Base-by-base conservation (phyloP, 768 basidiomycete genomes). In the Lactarius sanguifluus region DNA sequence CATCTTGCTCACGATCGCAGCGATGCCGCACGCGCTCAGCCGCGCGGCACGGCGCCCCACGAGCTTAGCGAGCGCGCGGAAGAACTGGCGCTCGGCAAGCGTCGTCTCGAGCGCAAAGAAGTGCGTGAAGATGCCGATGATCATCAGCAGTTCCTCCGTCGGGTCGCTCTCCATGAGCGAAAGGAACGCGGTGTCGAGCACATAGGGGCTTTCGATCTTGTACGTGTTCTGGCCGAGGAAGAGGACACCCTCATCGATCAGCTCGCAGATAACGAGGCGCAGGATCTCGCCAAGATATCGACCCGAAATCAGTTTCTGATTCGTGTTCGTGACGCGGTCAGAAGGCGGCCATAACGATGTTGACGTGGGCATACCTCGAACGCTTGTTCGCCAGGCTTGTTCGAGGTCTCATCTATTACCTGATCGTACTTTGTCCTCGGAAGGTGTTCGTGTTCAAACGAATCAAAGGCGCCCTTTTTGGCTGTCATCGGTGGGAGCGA, bases 181-280 rank as follows among this genome's bases (percentile, higher is more conserved):
- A 68, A 99, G 80, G 82, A 98, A 98, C 1, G 96, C 96, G 2
- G 97, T 99, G 76, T 99, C 96, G 72, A 99, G 88, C 34, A 85
- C 88, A 75, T 95, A 95, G 23, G 94, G 86, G 70, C 85, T 92
- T 78, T 98, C 96, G 45, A 99, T 86, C 81, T 98, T 98, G 85
- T 98, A 98, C 1, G 96, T 97, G 76, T 96, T 94, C 78, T 99
- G 96, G 30, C 97, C 96, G 36, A 97, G 85, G 87, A 99, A 99
- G 61, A 99, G 85, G 23, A 96, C 91, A 77, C 96, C 97, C 71
- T 95, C 91, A 74, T 97, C 96, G 74, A 97, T 94, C 58, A 99
- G 87, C 76, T 99, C 96, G 74, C 89, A 92, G 66, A 99, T 85
- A 71, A 98, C 89, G 34, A 98, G 81, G n/a, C 96, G 89, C 71